These are phyloP conservation scores for Solanum bulbocastanum DNA, from an alignment of 257 asterid species.

Conservation along the genomic window DNA sequence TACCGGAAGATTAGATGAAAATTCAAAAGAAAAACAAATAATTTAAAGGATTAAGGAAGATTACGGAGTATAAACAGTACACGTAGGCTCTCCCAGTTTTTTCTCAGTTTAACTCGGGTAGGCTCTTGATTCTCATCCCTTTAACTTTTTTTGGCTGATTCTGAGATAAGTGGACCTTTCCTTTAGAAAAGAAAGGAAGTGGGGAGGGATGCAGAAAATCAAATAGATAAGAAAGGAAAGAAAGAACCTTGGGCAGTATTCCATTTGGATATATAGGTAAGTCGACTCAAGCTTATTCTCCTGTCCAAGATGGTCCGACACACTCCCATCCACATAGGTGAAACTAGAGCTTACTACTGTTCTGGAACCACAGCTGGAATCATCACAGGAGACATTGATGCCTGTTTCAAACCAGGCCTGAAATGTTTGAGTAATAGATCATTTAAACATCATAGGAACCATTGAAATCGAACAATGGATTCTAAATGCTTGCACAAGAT, in stretches of 20 bases:
- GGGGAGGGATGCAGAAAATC: neutral
- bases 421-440: conserved; percentile 13
- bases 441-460: neutral
- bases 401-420: conserved; percentile 99
- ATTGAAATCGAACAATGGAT: neutral
- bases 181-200: neutral
- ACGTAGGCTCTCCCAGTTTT: neutral
- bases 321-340: conserved; percentile 51
- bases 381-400: conserved; percentile 42
- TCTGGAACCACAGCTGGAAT: conserved; percentile 48
- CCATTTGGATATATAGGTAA: conserved; percentile 95
- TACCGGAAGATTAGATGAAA: neutral
- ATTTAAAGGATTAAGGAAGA: neutral
- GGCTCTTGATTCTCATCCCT: neutral
- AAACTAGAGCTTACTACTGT: conserved; percentile 59
- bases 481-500: neutral
- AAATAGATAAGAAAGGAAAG: neutral
- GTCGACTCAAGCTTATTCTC: conserved; percentile 68
- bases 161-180: neutral
- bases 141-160: neutral
- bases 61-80: neutral
- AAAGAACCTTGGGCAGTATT: conserved; percentile 88
- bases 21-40: neutral
- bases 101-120: neutral
- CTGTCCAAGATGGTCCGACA: conserved; percentile 39